A percentile compares a stretch with the other conserved stretches of the same genome.
These are phyloP conservation scores for Lasiodiplodia sp. DNA, from an alignment of 2,329 filamentous ascomycete genomes.

Conservation along the genomic window DNA sequence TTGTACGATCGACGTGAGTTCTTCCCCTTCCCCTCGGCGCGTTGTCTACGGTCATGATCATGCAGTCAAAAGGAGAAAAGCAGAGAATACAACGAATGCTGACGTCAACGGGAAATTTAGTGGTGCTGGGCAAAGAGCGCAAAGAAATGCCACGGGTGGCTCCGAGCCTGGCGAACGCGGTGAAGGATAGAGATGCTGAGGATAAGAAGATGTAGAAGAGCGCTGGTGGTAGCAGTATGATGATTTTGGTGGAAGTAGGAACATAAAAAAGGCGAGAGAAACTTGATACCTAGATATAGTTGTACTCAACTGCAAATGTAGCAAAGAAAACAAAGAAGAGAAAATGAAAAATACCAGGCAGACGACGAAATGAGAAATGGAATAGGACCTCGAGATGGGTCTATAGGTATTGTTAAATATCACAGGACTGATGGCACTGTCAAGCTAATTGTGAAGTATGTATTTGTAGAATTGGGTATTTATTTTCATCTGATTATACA, in stretches of 20 bases:
- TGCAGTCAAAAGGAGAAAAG: no score
- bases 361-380: no score
- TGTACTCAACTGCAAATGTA: no score
- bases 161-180: neutral
- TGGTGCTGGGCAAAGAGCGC: constrained; percentile 9
- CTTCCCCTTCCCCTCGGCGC: no score
- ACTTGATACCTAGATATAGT: no score
- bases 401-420: neutral
- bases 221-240: no score
- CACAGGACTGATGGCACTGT: neutral
- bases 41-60: no score
- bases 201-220: neutral
- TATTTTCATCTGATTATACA: neutral
- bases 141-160: constrained; percentile 9
- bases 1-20: constrained; percentile 38
- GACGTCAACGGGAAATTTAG: neutral
- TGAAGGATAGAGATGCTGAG: neutral
- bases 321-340: no score
- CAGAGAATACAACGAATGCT: neutral
- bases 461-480: neutral
- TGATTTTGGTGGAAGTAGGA: neutral
- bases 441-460: neutral
- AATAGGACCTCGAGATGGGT: neutral
- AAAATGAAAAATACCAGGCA: no score
- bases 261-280: neutral